Percentiles rank a stretch among this genome's conserved stretches.
Evolutionary conservation across 768 basidiomycete genomes (phyloP).

Genomic region (Suillus discolor): DNA sequence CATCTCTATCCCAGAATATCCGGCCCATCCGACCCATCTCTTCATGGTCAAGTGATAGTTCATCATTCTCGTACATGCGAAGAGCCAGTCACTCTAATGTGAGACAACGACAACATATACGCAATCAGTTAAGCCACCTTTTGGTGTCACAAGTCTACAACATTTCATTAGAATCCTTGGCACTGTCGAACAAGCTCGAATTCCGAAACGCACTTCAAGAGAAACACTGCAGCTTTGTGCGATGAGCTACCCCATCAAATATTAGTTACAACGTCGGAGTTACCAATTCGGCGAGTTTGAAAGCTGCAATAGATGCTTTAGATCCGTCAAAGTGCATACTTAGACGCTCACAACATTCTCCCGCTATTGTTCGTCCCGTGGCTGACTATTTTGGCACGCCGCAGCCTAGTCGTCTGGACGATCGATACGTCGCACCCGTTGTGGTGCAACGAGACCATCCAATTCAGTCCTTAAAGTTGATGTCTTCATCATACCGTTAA

Average conservation of each 20-base stretch:
- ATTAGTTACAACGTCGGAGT: neutral
- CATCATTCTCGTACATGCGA: no score
- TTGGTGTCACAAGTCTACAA: no score
- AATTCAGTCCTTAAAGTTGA: constrained; percentile 94
- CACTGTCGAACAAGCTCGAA: no score
- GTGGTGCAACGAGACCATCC: constrained; percentile 96
- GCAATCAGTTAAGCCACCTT: no score
- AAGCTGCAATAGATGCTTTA: neutral
- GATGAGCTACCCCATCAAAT: constrained; percentile 3
- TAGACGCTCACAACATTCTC: neutral
- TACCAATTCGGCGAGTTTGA: neutral
- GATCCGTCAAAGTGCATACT: neutral
- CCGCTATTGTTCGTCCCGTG: neutral
- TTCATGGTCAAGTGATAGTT: no score
- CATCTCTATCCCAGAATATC: no score
- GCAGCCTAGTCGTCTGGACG: neutral
- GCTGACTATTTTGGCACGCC: neutral
- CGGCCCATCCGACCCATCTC: no score
- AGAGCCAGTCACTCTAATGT: no score
- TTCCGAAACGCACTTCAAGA: no score
- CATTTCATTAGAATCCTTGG: no score
- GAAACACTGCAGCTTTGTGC: constrained; percentile 1
- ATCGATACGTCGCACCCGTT: constrained; percentile 59
- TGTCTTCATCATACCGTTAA: constrained; percentile 86
- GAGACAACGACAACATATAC: no score